Base-by-base conservation (phyloP, 1,284 basidiomycete species). In the Tilletia setariae region DNA sequence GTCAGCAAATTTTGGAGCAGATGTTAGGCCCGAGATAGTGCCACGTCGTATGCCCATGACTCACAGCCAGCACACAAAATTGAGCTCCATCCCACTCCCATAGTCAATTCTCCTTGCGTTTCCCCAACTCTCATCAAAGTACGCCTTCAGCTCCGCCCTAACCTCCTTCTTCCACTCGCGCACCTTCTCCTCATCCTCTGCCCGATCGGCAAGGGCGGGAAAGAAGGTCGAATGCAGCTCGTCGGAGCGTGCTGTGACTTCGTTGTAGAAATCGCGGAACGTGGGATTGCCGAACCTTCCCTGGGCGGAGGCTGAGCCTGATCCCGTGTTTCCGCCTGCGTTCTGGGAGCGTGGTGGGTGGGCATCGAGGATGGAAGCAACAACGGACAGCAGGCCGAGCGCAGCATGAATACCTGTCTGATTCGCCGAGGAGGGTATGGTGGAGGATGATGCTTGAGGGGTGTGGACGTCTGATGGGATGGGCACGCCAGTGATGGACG, bases 11-110 rank as follows among this genome's bases (percentile, higher is more conserved):
- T 35, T 51, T 47, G 42, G 67, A 30, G 21, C 32, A 15, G 21
- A 7, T 40, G 40, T 56, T n/a, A n/a, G n/a, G n/a, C n/a, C n/a
- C n/a, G n/a, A n/a, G n/a, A n/a, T n/a, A n/a, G n/a, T n/a, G n/a
- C n/a, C n/a, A n/a, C n/a, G n/a, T n/a, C n/a, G n/a, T n/a, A n/a
- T n/a, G n/a, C n/a, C n/a, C n/a, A n/a, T n/a, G 35, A 86, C 92
- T 78, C 82, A 96, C 93, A 98, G 82, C 94, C 94, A 98, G 78
- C 93, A 97, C 13, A 97, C 75, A 80, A 98, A 98, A 84, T 98
- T 97, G 69, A 98, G 87, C 83, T 99, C 96, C 94, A 98, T 98
- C 1, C 95, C 95, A 79, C 93, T 96, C 9, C 96, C 95, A 83
- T 99, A 99, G 84, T 99, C 96, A 71, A 99, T 94, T 4, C 95